These are phyloP conservation scores for Lobosporangium transversale DNA, from an alignment of 192 early-diverging fungal species.

Conservation along the genomic window DNA sequence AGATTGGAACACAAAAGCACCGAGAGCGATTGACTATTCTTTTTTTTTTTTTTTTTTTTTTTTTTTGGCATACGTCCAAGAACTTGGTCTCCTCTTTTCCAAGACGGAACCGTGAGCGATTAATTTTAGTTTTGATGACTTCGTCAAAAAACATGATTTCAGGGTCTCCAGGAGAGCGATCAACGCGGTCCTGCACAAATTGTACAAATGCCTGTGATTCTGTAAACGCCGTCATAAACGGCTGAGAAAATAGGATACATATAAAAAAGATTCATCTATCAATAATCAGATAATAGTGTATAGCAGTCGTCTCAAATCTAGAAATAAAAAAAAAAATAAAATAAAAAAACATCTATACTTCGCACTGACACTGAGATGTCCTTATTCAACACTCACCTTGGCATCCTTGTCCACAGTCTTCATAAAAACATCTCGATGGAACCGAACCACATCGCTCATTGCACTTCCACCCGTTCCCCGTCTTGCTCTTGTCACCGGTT, in stretches of 20 bases:
- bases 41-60: no score
- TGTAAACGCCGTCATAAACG: constrained; percentile 70
- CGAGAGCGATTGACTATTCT: neutral
- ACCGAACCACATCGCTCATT: constrained; percentile 52
- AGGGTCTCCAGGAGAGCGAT: constrained; percentile 69
- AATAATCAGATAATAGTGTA: no score
- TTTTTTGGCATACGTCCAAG: constrained; percentile 53
- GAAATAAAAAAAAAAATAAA: neutral
- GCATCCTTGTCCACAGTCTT: constrained; percentile 58
- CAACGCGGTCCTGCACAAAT: constrained; percentile 79
- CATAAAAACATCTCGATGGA: constrained; percentile 71
- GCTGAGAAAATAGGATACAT: constrained; percentile 21
- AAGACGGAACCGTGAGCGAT: constrained; percentile 77
- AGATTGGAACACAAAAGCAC: neutral
- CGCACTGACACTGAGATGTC: no score
- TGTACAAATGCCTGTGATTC: constrained; percentile 85
- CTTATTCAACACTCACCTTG: no score
- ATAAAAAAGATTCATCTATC: neutral
- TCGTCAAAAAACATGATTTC: constrained; percentile 88
- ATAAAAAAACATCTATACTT: neutral
- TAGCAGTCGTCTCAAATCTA: no score
- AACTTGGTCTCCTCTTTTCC: constrained; percentile 74
- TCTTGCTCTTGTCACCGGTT: constrained; percentile 20
- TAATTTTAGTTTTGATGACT: constrained; percentile 81
- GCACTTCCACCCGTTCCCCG: constrained; percentile 31